Evolutionary conservation across 2,329 filamentous ascomycete species (phyloP).

Genomic region (Monosporascus ibericus): DNA sequence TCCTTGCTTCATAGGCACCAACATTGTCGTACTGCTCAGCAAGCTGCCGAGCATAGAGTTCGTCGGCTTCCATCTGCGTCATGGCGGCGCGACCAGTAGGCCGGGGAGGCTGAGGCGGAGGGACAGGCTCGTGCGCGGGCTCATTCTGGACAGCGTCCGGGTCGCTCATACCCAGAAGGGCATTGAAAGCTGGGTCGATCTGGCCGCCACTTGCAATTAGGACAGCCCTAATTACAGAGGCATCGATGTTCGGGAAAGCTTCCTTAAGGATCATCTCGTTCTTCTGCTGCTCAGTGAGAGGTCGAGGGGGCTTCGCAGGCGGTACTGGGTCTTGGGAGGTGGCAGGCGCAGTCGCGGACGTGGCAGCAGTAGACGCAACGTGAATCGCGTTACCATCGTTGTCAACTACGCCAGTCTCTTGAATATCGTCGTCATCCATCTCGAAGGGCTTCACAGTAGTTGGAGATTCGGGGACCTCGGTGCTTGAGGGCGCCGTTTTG

Average conservation of each 20-base stretch:
- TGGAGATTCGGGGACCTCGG: conserved; percentile 53
- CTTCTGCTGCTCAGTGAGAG: conserved; percentile 74
- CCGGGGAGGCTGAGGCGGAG: conserved; percentile 77
- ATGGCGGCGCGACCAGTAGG: conserved; percentile 58
- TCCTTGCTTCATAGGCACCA: conserved; percentile 51
- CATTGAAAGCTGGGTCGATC: conserved; percentile 93
- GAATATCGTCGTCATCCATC: conserved; percentile 64
- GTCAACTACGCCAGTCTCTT: conserved; percentile 49
- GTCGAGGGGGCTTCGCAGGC: conserved; percentile 80
- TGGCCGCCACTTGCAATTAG: conserved; percentile 78
- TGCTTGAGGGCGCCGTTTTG: conserved; percentile 33
- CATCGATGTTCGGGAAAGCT: conserved; percentile 83
- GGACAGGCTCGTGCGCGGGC: conserved; percentile 46
- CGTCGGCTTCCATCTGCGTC: conserved; percentile 83
- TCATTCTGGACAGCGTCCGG: conserved; percentile 58
- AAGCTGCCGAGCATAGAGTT: conserved; percentile 84
- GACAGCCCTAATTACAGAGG: conserved; percentile 77
- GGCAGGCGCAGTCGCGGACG: conserved; percentile 31
- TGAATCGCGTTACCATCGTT: conserved; percentile 30
- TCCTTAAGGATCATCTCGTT: conserved; percentile 85
- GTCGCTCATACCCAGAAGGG: conserved; percentile 84
- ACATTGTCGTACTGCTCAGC: conserved; percentile 79
- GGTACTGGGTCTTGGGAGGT: conserved; percentile 34
- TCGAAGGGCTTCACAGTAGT: conserved; percentile 60
- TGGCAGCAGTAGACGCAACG: conserved; percentile 13